Evolutionary conservation across 2,329 filamentous ascomycete genomes (phyloP).

Genomic region (Penicillium sp.): DNA sequence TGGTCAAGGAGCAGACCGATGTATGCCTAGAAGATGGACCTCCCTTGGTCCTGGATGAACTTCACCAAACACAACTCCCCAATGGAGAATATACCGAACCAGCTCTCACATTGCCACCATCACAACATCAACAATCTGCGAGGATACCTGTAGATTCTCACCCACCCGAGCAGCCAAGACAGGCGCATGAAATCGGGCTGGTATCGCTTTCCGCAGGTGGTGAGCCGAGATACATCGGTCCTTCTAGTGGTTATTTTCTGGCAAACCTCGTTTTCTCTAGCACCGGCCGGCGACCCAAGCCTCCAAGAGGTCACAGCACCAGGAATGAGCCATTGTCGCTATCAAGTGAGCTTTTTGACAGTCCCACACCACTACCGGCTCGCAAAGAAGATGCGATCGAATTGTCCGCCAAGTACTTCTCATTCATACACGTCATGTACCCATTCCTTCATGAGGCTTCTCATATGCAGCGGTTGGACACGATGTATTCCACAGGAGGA

Average conservation of each 20-base stretch:
- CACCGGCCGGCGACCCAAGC: slow-evolving; percentile 27
- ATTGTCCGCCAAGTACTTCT: slow-evolving; percentile 51
- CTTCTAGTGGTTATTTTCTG: slow-evolving; percentile 57
- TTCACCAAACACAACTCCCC: background rate
- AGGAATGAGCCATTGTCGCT: slow-evolving; percentile 19
- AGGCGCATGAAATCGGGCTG: slow-evolving; percentile 54
- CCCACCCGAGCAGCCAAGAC: slow-evolving; percentile 14
- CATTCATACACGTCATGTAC: slow-evolving; percentile 50
- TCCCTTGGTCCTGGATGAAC: slow-evolving; percentile 6
- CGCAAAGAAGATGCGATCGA: slow-evolving; percentile 41
- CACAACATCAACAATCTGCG: slow-evolving; percentile 9
- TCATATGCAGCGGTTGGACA: slow-evolving; percentile 38
- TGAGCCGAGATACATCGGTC: slow-evolving; percentile 53
- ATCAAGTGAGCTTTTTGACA: slow-evolving; percentile 29
- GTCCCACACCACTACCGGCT: slow-evolving; percentile 28
- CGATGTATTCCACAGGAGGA: slow-evolving; percentile 34
- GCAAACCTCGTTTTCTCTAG: slow-evolving; percentile 51
- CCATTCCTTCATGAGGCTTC: slow-evolving; percentile 51
- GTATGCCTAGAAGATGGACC: slow-evolving; percentile 39
- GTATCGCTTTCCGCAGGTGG: slow-evolving; percentile 52
- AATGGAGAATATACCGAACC: background rate
- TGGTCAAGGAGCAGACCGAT: slow-evolving; percentile 43
- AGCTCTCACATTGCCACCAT: background rate
- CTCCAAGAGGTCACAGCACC: slow-evolving; percentile 2
- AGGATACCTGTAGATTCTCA: slow-evolving; percentile 2